Evolutionary conservation across 2,329 filamentous ascomycete genomes (phyloP).

Genomic region (Thyridium curvatum): DNA sequence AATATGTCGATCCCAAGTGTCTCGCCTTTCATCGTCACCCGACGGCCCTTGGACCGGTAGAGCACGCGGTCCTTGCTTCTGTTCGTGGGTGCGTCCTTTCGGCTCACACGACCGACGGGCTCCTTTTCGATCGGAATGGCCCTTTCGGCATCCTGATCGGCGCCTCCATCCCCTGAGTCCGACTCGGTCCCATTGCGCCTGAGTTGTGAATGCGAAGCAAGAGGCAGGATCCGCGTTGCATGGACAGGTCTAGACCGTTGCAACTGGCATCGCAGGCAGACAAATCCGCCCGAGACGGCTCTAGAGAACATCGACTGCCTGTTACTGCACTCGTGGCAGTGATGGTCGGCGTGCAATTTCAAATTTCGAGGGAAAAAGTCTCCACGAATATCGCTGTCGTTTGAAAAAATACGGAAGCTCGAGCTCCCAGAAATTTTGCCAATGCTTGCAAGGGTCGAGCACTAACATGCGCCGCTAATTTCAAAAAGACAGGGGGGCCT

Average conservation of each 20-base stretch:
- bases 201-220: neutral
- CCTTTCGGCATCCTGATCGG: too few relatives aligned
- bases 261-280: constrained; percentile 8
- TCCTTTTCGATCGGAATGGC: constrained; percentile 2
- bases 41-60: constrained; percentile 9
- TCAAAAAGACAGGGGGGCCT: too few relatives aligned
- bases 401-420: too few relatives aligned
- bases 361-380: too few relatives aligned
- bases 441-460: too few relatives aligned
- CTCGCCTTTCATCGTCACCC: constrained; percentile 7
- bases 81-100: neutral
- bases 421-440: too few relatives aligned
- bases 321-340: too few relatives aligned
- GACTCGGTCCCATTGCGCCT: neutral
- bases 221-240: neutral
- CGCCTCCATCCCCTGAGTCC: constrained; percentile 3
- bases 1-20: constrained; percentile 24
- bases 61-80: neutral
- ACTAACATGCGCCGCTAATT: too few relatives aligned
- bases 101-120: too few relatives aligned
- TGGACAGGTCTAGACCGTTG: neutral
- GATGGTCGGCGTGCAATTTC: too few relatives aligned
- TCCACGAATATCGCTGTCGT: too few relatives aligned
- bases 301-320: too few relatives aligned
- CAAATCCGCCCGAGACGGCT: constrained; percentile 3